These are phyloP conservation scores for Zychaea mexicana DNA, from an alignment of 371 early-diverging fungal species.

Conservation along the genomic window DNA sequence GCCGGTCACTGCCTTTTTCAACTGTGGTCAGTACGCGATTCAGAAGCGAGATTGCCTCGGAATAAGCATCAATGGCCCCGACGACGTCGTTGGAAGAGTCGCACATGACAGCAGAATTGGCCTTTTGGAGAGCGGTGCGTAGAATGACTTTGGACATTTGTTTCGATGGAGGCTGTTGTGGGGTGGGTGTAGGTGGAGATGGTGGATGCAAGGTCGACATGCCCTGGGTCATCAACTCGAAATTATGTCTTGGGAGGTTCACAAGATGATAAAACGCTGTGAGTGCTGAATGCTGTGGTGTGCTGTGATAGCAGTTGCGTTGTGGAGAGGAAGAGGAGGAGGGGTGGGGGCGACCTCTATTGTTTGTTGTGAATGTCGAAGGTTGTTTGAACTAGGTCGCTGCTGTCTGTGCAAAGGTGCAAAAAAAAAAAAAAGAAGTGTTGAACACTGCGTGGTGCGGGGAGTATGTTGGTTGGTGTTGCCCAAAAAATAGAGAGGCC, in stretches of 20 bases:
- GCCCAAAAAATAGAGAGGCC: neutral
- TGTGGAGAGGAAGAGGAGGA: neutral
- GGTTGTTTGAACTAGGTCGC: too few species aligned
- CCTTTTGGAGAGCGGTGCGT: conserved; percentile 47
- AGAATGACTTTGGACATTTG: conserved; percentile 44
- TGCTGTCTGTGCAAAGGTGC: too few species aligned
- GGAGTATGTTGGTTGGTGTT: too few species aligned
- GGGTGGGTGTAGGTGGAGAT: conserved; percentile 20
- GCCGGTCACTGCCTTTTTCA: conserved; percentile 41
- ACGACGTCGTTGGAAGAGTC: conserved; percentile 46
- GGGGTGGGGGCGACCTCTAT: neutral
- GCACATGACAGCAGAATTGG: conserved; percentile 48
- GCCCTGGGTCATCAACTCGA: neutral
- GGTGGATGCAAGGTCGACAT: conserved; percentile 10
- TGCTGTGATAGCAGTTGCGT: too few species aligned
- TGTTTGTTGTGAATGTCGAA: conserved; percentile 1
- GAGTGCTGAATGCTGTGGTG: too few species aligned
- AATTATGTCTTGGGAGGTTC: neutral
- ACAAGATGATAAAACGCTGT: neutral
- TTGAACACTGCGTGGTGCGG: too few species aligned
- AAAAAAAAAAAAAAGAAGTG: too few species aligned
- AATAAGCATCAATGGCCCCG: conserved; percentile 49
- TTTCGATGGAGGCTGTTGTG: conserved; percentile 20
- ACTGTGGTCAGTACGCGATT: conserved; percentile 40
- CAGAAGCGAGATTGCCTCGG: conserved; percentile 44